Conservation (phyloP, 2,329 filamentous ascomycete genomes). For the Fusarium sp. region DNA sequence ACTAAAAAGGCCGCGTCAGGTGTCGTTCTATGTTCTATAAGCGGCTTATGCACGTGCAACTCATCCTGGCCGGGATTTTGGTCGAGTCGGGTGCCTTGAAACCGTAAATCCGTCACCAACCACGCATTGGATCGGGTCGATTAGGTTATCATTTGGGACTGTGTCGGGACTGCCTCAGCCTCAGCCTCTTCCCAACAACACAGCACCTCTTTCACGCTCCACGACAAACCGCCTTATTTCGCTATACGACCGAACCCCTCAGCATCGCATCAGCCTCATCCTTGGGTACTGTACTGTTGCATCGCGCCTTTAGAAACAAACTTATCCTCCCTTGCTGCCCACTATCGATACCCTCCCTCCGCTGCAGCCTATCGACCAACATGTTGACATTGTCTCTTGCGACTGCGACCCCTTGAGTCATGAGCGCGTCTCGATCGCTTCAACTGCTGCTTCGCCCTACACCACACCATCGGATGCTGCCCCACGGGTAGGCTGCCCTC, state of each 20-base stretch:
- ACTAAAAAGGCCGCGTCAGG: conserved; percentile 15
- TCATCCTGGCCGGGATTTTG: conserved; percentile 29
- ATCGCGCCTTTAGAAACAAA: conserved; percentile 17
- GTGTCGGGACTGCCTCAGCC: not conserved
- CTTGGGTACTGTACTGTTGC: conserved; percentile 13
- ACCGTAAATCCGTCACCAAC: conserved; percentile 37
- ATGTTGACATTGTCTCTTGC: conserved; percentile 38
- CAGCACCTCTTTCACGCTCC: conserved; percentile 9
- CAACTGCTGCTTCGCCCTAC: conserved; percentile 30
- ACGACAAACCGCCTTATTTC: not conserved
- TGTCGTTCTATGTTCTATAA: conserved; percentile 12
- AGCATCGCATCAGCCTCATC: conserved; percentile 3
- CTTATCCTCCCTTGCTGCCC: conserved; percentile 23
- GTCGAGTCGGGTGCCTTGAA: conserved; percentile 30
- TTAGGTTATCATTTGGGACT: conserved; percentile 24
- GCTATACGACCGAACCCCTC: conserved; percentile 14
- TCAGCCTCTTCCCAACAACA: conserved; percentile 32
- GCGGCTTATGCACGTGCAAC: conserved; percentile 37
- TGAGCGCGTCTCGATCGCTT: conserved; percentile 41
- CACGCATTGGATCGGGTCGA: conserved; percentile 18
- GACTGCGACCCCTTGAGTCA: conserved; percentile 40
- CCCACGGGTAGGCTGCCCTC: conserved; percentile 34
- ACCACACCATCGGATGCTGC: conserved; percentile 28
- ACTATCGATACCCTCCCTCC: conserved; percentile 24
- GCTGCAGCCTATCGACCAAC: conserved; percentile 25